phyloP scores from a whole-genome alignment of 108 stramenopile genomes.

The Nitzschia palea region DNA sequence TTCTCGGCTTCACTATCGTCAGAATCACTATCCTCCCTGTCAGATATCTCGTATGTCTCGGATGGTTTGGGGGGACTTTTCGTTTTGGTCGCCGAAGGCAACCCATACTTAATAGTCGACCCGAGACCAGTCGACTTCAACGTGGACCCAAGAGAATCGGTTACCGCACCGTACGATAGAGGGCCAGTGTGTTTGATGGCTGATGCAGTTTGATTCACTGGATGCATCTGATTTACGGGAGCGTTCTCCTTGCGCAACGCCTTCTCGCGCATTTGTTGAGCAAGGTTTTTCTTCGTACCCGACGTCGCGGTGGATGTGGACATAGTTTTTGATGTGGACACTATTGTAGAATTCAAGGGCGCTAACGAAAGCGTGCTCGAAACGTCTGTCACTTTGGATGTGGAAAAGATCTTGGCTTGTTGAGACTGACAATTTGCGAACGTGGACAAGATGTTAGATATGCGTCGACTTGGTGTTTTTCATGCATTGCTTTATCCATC shows the following conservation, averaged over 20 bases:
- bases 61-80: slow-evolving; percentile 44
- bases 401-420: slow-evolving; percentile 28
- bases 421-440: neutral
- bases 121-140: slow-evolving; percentile 11
- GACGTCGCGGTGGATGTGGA: too few relatives aligned
- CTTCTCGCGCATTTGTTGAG: slow-evolving; percentile 77
- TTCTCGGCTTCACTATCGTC: slow-evolving; percentile 70
- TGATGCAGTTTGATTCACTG: neutral
- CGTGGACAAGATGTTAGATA: neutral
- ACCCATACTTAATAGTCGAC: slow-evolving; percentile 18
- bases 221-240: slow-evolving; percentile 11
- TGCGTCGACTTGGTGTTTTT: too few relatives aligned
- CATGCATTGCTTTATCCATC: too few relatives aligned
- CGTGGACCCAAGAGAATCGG: slow-evolving; percentile 17
- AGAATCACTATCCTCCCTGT: slow-evolving; percentile 71
- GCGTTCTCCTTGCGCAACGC: slow-evolving; percentile 39
- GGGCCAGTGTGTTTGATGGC: neutral
- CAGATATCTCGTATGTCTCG: slow-evolving; percentile 89
- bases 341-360: slow-evolving; percentile 25
- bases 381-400: slow-evolving; percentile 29
- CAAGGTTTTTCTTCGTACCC: slow-evolving; percentile 37
- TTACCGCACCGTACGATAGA: slow-evolving; percentile 9
- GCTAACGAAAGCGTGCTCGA: slow-evolving; percentile 27
- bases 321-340: too few relatives aligned
- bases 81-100: slow-evolving; percentile 4